A percentile compares a stretch with the other conserved stretches of the same genome.
These are phyloP conservation scores for button mushroom (Agaricus bisporus) DNA, from an alignment of 768 basidiomycete genomes.

Conservation along the genomic window DNA sequence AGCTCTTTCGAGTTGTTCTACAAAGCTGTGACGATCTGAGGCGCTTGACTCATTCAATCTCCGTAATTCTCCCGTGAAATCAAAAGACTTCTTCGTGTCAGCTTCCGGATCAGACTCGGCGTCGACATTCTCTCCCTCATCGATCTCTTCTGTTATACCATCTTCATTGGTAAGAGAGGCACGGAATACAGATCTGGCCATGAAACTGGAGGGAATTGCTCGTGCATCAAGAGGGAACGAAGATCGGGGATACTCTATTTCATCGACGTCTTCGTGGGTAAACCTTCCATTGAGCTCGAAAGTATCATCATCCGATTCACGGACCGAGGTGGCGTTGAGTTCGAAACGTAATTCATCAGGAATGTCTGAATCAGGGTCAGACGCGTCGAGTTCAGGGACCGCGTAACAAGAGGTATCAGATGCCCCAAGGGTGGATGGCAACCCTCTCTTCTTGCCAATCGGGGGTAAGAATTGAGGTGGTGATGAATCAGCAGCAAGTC, in stretches of 20 bases:
- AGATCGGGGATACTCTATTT: slow-evolving; percentile 7
- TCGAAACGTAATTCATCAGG: slow-evolving; percentile 71
- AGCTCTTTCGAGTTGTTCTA: slow-evolving; percentile 76
- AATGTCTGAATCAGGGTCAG: slow-evolving; percentile 75
- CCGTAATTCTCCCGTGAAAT: slow-evolving; percentile 76
- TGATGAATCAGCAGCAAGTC: slow-evolving; percentile 14
- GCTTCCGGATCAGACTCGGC: slow-evolving; percentile 40
- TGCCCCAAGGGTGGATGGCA: slow-evolving; percentile 64
- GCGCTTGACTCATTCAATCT: slow-evolving; percentile 65
- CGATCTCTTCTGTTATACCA: slow-evolving; percentile 20
- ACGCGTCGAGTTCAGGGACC: slow-evolving; percentile 40
- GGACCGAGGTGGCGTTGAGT: slow-evolving; percentile 28
- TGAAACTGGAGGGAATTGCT: neutral
- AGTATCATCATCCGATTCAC: slow-evolving; percentile 12
- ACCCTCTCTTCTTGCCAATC: slow-evolving; percentile 44
- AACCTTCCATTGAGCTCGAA: slow-evolving; percentile 10
- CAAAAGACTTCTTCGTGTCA: slow-evolving; percentile 75
- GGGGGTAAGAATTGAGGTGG: neutral
- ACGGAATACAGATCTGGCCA: slow-evolving; percentile 15
- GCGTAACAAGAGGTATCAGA: slow-evolving; percentile 41
- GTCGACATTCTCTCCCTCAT: slow-evolving; percentile 25
- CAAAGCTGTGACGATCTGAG: slow-evolving; percentile 67
- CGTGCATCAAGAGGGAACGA: slow-evolving; percentile 26
- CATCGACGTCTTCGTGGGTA: slow-evolving; percentile 10
- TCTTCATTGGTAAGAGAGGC: slow-evolving; percentile 28